Conservation (phyloP, 2,329 filamentous ascomycete species). For the Ustulina deusta region DNA sequence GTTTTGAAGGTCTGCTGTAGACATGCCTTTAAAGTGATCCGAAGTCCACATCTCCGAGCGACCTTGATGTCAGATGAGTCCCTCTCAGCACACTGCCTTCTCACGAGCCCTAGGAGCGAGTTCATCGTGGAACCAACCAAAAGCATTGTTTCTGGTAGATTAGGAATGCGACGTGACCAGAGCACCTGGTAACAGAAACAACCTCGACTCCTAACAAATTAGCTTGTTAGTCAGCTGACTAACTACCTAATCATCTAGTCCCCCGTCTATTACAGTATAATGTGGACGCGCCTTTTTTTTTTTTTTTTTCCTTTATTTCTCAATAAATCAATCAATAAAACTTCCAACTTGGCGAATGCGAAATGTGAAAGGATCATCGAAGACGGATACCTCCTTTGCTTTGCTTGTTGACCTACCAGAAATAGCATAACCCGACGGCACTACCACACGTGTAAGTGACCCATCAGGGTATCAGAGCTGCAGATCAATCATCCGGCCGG, state of each 20-base stretch:
- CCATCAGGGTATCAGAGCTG: neutral
- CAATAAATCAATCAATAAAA: no score
- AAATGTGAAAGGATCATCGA: no score
- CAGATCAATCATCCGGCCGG: neutral
- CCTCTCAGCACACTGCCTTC: neutral
- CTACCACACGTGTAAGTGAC: neutral
- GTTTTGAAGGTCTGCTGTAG: neutral
- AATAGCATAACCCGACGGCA: no score
- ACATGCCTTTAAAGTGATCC: neutral
- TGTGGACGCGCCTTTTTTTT: no score
- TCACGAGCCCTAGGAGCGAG: neutral
- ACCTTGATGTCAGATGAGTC: neutral
- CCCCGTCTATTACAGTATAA: neutral
- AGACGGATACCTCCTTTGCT: no score
- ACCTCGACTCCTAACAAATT: neutral
- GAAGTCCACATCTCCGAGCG: neutral
- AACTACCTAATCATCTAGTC: neutral
- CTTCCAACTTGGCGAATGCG: no score
- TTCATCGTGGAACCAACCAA: neutral
- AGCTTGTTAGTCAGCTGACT: neutral
- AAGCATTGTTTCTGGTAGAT: neutral
- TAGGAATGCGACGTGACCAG: no score
- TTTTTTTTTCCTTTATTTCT: no score
- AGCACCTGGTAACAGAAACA: neutral
- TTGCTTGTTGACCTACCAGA: no score